These are phyloP conservation scores for Tylopilus rubrobrunneus DNA, from an alignment of 768 basidiomycete species.

Conservation along the genomic window DNA sequence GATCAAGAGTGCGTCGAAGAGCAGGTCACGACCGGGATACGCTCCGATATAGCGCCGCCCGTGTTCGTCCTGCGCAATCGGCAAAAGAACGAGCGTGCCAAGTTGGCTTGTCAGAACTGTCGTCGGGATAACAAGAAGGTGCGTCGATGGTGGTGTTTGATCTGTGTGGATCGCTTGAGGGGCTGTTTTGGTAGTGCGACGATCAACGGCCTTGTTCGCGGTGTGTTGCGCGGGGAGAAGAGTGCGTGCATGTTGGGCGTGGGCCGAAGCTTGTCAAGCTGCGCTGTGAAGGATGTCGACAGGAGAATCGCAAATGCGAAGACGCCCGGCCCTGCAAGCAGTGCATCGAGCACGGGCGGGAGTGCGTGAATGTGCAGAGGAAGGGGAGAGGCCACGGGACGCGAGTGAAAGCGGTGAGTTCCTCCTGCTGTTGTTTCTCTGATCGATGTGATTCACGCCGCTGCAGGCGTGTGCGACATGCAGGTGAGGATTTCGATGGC, in stretches of 20 bases:
- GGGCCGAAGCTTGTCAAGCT: constrained; percentile 56
- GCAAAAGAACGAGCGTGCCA: constrained; percentile 47
- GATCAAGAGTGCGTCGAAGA: constrained; percentile 48
- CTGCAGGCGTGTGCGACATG: constrained; percentile 56
- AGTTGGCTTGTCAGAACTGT: constrained; percentile 57
- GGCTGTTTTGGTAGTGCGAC: constrained; percentile 44
- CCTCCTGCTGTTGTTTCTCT: constrained; percentile 2
- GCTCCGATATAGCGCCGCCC: constrained; percentile 24
- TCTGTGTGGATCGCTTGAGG: background rate
- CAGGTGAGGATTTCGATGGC: constrained; percentile 39
- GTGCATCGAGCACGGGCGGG: constrained; percentile 44
- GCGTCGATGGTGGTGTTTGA: background rate
- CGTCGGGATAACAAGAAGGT: constrained; percentile 68
- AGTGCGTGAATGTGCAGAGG: constrained; percentile 48
- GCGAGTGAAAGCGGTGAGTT: constrained; percentile 56
- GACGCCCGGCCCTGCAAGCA: constrained; percentile 53
- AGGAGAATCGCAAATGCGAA: constrained; percentile 56
- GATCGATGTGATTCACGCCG: constrained; percentile 8
- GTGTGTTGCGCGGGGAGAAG: constrained; percentile 50
- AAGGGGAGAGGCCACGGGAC: constrained; percentile 56
- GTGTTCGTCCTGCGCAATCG: constrained; percentile 25
- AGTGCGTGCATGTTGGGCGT: constrained; percentile 54
- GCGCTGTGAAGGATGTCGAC: constrained; percentile 56
- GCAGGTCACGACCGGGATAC: constrained; percentile 18
- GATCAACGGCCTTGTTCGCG: constrained; percentile 60